Evolutionary conservation across 768 basidiomycete species (phyloP), one percentile per base, ranked within the genome.

Genomic region (Thelephora aurantiotincta): DNA sequence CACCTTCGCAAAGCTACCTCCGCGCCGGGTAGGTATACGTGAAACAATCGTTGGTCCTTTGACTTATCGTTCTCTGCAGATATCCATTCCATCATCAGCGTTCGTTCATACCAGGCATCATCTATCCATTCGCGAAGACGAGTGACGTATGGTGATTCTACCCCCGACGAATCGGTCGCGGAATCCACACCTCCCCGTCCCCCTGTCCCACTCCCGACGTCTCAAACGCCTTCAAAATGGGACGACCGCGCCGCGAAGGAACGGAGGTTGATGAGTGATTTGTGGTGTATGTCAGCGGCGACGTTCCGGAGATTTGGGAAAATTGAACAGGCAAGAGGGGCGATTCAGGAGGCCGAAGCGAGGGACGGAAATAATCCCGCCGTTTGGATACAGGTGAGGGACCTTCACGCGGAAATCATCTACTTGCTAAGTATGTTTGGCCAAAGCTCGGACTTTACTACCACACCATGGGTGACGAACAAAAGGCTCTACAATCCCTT

Each of bases 241-340:
- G 70, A 67, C 35, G 52, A 50, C 42, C 65, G 68, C 5, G 65
- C 70, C 2, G 69, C 68, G 16, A 69, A 71, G 19, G 81, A 80
- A 52, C 77, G 76, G 35, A 68, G 78, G 20, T 64, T 96, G 23
- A 66, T 96, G 50, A 86, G 82, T 49, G 80, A 90, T 54, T 65
- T 97, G 6, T 99, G 96, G 96, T 65, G 96, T 5, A 88, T 90
- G 74, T 86, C 83, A 6, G 89, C 94, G 0, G 91, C 96, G 13
- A 96, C 89, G 0, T 98, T 97, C 67, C 71, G 96, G 42, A 68
- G 96, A 50, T 66, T 85, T 47, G 88, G 88, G 11, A 91, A 91
- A 65, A 74, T 88, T 47, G 93, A 96, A 50, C 89, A 97, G 56
- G 81, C 87, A 0, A 78, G 79, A 45, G 93, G 80, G 11, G 82